A percentile compares a stretch with the other conserved stretches of the same genome.
These are phyloP conservation scores for Eragrostis nindensis DNA, from an alignment of 176 grass and related monocot genomes.

Conservation along the genomic window DNA sequence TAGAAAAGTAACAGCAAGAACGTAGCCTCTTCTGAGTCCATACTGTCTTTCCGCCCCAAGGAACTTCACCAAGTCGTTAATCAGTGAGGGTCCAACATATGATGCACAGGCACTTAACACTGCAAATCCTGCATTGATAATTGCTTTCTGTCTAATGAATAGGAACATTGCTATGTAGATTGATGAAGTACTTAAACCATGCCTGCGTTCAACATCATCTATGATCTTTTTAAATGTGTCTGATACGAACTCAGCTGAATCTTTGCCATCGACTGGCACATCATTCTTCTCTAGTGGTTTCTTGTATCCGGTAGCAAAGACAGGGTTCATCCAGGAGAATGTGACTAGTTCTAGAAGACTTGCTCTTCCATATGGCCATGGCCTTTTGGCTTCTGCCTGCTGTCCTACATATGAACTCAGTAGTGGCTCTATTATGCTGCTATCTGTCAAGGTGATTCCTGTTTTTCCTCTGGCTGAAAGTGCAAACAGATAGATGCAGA, in stretches of 20 bases:
- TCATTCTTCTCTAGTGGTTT: constrained; percentile 83
- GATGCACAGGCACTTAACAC: constrained; percentile 75
- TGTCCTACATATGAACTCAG: constrained; percentile 58
- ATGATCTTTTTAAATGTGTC: constrained; percentile 70
- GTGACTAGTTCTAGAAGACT: constrained; percentile 75
- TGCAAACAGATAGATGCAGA: constrained; percentile 64
- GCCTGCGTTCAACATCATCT: constrained; percentile 54
- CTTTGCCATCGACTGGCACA: constrained; percentile 72
- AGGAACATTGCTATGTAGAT: constrained; percentile 83
- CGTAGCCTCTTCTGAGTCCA: constrained; percentile 72
- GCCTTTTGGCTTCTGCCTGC: constrained; percentile 60
- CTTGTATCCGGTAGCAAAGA: constrained; percentile 81
- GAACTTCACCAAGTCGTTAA: constrained; percentile 83
- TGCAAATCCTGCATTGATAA: constrained; percentile 84
- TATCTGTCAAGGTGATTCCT: constrained; percentile 58
- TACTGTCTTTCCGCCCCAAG: constrained; percentile 72
- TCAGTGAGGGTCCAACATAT: constrained; percentile 93
- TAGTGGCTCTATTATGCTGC: constrained; percentile 66
- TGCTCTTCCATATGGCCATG: constrained; percentile 67
- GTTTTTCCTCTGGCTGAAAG: constrained; percentile 74
- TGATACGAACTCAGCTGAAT: constrained; percentile 65
- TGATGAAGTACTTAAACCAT: constrained; percentile 65
- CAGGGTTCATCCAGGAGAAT: constrained; percentile 90
- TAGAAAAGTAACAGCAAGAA: constrained; percentile 71
- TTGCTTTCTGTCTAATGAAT: constrained; percentile 74